Percentiles rank a stretch among this genome's conserved stretches.
Evolutionary conservation across 73 alveolate species (phyloP).

Genomic region (Paramecium tetraurelia): DNA sequence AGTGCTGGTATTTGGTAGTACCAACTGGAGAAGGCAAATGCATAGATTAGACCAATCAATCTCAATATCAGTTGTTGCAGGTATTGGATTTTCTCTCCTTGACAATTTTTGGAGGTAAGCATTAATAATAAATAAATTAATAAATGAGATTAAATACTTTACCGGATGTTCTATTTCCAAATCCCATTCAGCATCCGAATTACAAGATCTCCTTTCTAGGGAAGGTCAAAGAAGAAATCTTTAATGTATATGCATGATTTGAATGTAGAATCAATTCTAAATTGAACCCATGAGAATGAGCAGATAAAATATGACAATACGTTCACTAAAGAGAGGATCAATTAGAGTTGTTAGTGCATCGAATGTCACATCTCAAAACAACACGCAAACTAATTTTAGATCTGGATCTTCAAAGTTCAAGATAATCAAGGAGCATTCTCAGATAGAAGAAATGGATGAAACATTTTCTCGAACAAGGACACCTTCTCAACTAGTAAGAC

Average conservation of each 20-base stretch:
- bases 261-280: neutral
- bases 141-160: neutral
- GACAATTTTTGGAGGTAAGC: neutral
- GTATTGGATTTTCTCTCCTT: neutral
- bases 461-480: conserved; percentile 8
- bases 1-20: conserved; percentile 57
- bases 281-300: neutral
- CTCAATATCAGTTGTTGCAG: neutral
- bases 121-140: neutral
- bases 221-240: neutral
- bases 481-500: neutral
- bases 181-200: neutral
- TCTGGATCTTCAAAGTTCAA: neutral
- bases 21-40: conserved; percentile 48
- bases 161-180: neutral
- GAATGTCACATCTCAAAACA: neutral
- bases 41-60: conserved; percentile 21
- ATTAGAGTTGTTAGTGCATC: neutral
- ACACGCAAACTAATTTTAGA: neutral
- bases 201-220: neutral
- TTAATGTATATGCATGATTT: neutral
- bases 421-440: neutral
- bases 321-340: neutral
- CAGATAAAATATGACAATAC: neutral
- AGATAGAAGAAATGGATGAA: conserved; percentile 8